Base-by-base conservation (phyloP, 805 yeast genomes). In the Metschnikowia henanensis region DNA sequence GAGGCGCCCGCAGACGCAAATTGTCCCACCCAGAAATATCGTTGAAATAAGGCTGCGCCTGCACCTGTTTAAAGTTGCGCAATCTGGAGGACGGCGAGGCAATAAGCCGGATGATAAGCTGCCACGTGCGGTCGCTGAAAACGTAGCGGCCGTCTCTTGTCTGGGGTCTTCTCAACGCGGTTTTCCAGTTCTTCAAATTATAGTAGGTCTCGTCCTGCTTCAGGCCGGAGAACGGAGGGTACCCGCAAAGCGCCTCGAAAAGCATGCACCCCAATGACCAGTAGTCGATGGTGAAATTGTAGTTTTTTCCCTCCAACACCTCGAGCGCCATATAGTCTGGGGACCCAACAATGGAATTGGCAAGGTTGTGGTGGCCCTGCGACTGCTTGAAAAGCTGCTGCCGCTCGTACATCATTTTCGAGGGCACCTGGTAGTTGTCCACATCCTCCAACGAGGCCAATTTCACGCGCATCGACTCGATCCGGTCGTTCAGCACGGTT, bases 241-340 rank as follows among this genome's bases (percentile, higher is more conserved):
- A 94, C 0, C 99, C 98, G 51, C 94, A 94, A 45, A 94, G 78
- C 36, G 97, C 87, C 68, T 94, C 99, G 62, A 92, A 94, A 30
- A 94, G 72, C 84, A 94, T 94, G 67, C 99, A 94, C 4, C 99
- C 99, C 46, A 94, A 73, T 0, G 98, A 91, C 99, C 99, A 94
- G 64, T 94, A 94, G 70, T 94, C 99, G 45, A 95, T 95, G 13
- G 99, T 92, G 62, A 84, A 91, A 61, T 94, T 97, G 64, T 94
- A 94, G 46, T 83, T 81, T 59, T 85, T 86, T 6, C 99, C 99
- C 65, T 89, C 95, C 41, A 94, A 77, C 10, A 94, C 98, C 65
- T 94, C 99, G 39, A 94, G 74, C 1, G 99, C 99, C 99, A 94
- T 94, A 62, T 94, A 94, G 65, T 94, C 99, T 1, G 99, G 99